A percentile compares a stretch with the other conserved stretches of the same genome.
Conservation (phyloP, 2,329 filamentous ascomycete species). For the Penicillium griseofulvum region DNA sequence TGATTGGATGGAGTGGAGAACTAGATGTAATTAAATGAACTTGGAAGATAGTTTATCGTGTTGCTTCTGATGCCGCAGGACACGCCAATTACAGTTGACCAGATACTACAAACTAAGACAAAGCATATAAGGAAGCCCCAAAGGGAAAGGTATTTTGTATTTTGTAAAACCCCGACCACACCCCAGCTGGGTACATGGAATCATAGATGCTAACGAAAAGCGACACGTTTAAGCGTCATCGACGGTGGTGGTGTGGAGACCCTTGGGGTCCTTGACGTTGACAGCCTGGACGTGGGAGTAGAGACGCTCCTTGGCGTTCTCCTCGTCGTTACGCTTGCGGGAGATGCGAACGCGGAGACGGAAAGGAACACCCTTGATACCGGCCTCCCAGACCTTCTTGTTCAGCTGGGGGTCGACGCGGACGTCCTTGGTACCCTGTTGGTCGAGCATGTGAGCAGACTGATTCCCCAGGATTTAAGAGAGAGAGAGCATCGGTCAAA, state of each 20-base stretch:
- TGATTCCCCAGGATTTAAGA: not conserved
- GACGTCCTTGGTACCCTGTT: constrained; percentile 90
- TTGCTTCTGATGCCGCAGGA: not conserved
- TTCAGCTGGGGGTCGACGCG: constrained; percentile 98
- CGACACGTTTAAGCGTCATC: constrained; percentile 55
- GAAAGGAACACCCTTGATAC: constrained; percentile 98
- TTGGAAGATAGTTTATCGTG: no score
- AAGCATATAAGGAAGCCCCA: constrained; percentile 6
- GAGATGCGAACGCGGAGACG: constrained; percentile 97
- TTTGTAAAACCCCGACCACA: constrained; percentile 27
- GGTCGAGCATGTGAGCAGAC: constrained; percentile 3
- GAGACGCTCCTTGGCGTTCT: constrained; percentile 98
- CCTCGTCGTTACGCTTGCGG: constrained; percentile 99
- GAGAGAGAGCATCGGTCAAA: constrained; percentile 21
- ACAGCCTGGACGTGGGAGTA: constrained; percentile 99
- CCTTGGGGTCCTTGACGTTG: constrained; percentile 99
- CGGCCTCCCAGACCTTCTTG: constrained; percentile 99
- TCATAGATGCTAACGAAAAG: constrained; percentile 24
- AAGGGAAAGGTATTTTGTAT: constrained; percentile 27
- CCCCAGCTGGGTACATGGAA: constrained; percentile 26
- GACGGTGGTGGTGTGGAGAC: constrained; percentile 87
- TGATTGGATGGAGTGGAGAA: not conserved
- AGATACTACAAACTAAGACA: not conserved
- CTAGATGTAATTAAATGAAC: not conserved
- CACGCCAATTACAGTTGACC: not conserved